Evolutionary conservation across 306 rosid species (phyloP), one percentile per base, ranked within the genome.

Genomic region (Gastrolobium villosum): DNA sequence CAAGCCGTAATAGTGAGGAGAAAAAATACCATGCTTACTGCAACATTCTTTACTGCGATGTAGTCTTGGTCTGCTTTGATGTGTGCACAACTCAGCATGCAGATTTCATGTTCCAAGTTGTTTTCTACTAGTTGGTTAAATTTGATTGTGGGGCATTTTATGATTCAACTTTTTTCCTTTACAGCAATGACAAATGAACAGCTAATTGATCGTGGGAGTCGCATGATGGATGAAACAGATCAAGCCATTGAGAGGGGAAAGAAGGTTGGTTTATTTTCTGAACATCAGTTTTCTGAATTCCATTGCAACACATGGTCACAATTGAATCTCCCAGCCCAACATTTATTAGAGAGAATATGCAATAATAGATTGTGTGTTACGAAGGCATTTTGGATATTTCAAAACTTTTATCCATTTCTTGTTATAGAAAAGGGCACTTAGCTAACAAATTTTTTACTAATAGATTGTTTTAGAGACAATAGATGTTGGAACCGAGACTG

Each of bases 181-280:
- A 79, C 92, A 92, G 97, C 89, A 49, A 95, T 95, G 99, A 80
- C 97, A 77, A 92, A 95, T 64, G 90, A 95, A 79, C 99, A 95
- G 84, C 88, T 95, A 77, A 74, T 92, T 6, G 94, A 86, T 66
- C 80, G 43, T 11, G 99, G 99, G 65, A 86, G 87, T 80, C 84
- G 11, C 66, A 95, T 95, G 99, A 95, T 95, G 97, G 88, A 95
- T 74, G 97, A 95, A 52, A 95, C 98, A 55, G 99, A 95, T 87
- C 94, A 92, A 85, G 97, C 98, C 82, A 91, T 95, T 79, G 98
- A 95, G 83, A 91, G 99, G 85, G 89, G 97, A 44, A 87, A 89
- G 75, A 92, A 84, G 98, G 99, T 95, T 56, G 34, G 88, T 78
- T 74, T 71, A 36, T 88, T 74, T 57, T 63, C 37, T 32, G 59